These are phyloP conservation scores for Fusarium torulosum DNA, from an alignment of 2,329 filamentous ascomycete genomes.

Conservation along the genomic window DNA sequence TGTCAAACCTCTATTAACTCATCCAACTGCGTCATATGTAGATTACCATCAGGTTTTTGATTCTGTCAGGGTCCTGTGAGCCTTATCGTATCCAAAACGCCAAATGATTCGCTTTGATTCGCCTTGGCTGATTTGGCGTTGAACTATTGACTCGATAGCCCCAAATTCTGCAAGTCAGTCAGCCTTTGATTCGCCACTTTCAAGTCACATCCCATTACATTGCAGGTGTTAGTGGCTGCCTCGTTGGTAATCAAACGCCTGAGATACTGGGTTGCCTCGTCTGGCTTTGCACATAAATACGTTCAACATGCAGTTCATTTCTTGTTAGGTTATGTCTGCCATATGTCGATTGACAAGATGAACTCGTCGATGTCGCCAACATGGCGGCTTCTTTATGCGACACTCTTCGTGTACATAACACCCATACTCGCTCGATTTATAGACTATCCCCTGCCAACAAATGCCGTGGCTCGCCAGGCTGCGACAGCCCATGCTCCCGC, in stretches of 20 bases:
- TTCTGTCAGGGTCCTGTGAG: background rate
- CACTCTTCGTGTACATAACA: background rate
- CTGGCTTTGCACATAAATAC: background rate
- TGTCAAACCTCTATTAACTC: no score
- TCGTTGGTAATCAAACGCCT: background rate
- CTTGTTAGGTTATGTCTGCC: background rate
- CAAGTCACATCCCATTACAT: background rate
- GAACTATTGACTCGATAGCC: background rate
- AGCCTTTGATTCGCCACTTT: background rate
- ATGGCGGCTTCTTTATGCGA: background rate
- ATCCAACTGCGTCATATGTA: no score
- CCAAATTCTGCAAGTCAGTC: constrained; percentile 1
- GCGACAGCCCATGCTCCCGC: background rate
- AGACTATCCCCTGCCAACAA: background rate
- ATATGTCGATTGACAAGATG: background rate
- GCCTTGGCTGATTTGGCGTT: constrained; percentile 1
- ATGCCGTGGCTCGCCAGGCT: background rate
- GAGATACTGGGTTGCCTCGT: no score
- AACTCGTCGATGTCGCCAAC: background rate
- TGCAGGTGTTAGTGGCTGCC: background rate
- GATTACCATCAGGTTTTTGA: background rate
- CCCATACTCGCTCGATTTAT: background rate
- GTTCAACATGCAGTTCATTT: no score
- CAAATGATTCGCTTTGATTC: background rate
- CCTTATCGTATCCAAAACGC: background rate